Evolutionary conservation across 768 basidiomycete genomes (phyloP), one percentile per base, ranked within the genome.

Genomic region (Exidia glandulosa): DNA sequence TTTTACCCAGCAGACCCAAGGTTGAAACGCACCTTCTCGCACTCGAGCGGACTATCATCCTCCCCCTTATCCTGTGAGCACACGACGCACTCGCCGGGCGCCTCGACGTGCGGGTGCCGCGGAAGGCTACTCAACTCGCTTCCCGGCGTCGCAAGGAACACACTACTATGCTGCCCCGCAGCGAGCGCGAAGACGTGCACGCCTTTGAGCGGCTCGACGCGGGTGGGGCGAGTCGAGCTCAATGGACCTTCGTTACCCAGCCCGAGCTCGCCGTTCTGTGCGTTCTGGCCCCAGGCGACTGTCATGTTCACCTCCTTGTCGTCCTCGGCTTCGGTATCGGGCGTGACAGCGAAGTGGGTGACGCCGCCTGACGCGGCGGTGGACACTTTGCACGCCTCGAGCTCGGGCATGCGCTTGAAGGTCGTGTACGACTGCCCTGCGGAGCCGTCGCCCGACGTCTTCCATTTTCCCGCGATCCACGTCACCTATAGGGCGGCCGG

Each of bases 381-480:
- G 25, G 73, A 72, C 31, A 90, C 82, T 68, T 90, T 90, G 76
- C 90, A 95, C 2, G 82, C 85, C 85, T 86, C 90, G 64, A 94
- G 84, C 57, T 95, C 94, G 52, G 87, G 88, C 69, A 95, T 85
- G 67, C 80, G 84, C 57, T 90, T 83, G 78, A 94, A 94, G 1
- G 85, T 82, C 0, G 91, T 91, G 70, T 87, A 94, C 0, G 91
- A 90, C 29, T 89, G 91, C 12, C 91, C 91, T 16, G 82, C 82
- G n/a, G 93, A 94, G 29, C 91, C 89, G 88, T 47, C n/a, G 34
- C 41, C 54, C n/a, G 10, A 47, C 57, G 36, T 27, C 27, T 58
- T 52, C 47, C n/a, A 62, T 34, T 87, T 93, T 36, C 86, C 89
- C 47, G 87, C 87, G 84, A 87, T 88, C 79, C 80, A 94, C 66